These are phyloP conservation scores for Globisporangium viniferum DNA, from an alignment of 352 stramenopile genomes.

Conservation along the genomic window DNA sequence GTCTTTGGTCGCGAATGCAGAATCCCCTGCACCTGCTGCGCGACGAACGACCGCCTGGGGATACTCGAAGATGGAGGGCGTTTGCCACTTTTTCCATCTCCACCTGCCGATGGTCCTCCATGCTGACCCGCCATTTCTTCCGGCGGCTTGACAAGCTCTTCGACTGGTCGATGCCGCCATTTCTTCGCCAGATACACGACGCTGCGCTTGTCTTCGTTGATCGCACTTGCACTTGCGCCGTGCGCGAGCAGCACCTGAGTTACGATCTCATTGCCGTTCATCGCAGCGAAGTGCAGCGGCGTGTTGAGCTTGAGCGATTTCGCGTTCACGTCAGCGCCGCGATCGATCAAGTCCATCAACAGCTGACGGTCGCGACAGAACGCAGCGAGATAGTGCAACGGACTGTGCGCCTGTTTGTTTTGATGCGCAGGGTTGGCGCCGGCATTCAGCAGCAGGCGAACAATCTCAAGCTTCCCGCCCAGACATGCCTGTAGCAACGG, in stretches of 20 bases:
- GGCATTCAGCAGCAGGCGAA: conserved; percentile 39
- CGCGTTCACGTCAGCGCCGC: conserved; percentile 58
- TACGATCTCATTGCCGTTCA: conserved; percentile 73
- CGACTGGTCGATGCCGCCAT: conserved; percentile 56
- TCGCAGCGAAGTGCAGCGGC: conserved; percentile 70
- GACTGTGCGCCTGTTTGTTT: conserved; percentile 63
- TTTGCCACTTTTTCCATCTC: conserved; percentile 1
- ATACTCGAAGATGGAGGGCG: not conserved
- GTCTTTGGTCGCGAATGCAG: conserved; percentile 15
- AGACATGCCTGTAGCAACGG: conserved; percentile 58
- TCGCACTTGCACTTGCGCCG: conserved; percentile 55
- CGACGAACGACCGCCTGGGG: not conserved
- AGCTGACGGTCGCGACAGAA: conserved; percentile 56
- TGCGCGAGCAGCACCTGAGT: conserved; percentile 52
- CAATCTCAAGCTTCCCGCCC: conserved; percentile 42
- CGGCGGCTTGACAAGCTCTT: conserved; percentile 51
- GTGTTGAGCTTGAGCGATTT: conserved; percentile 77
- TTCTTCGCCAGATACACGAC: conserved; percentile 77
- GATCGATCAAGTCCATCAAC: conserved; percentile 41
- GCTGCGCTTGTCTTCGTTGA: conserved; percentile 76
- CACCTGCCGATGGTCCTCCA: not conserved
- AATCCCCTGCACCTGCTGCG: conserved; percentile 12
- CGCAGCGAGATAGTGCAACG: conserved; percentile 62
- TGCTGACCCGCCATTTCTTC: conserved; percentile 23
- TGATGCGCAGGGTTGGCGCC: conserved; percentile 60